phyloP scores from a whole-genome alignment of 306 rosid genomes.

The Echinosophora koreensis region DNA sequence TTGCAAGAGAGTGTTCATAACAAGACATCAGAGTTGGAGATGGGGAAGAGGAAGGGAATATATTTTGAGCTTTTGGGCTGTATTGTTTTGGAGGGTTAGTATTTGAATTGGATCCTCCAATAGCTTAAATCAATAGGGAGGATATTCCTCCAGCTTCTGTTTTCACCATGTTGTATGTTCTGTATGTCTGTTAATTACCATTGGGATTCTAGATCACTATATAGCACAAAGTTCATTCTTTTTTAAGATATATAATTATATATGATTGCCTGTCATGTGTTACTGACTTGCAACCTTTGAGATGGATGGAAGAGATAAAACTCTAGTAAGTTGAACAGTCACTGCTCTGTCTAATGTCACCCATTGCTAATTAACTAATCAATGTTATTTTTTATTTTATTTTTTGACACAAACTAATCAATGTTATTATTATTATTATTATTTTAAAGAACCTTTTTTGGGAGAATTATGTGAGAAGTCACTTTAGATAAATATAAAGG shows the following conservation, averaged over 20 bases:
- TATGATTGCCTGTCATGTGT: slow-evolving; percentile 28
- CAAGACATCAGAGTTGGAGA: slow-evolving; percentile 48
- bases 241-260: slow-evolving; percentile 50
- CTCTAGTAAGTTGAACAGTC: neutral
- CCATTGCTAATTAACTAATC: neutral
- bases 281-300: neutral
- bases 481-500: no score
- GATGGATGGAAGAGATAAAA: neutral
- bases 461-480: no score
- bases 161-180: slow-evolving; percentile 60
- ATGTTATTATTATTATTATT: no score
- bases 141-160: slow-evolving; percentile 55
- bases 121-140: slow-evolving; percentile 54
- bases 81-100: slow-evolving; percentile 50
- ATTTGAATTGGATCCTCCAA: slow-evolving; percentile 57
- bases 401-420: no score
- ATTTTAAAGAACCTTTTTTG: no score
- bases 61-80: slow-evolving; percentile 45
- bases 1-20: slow-evolving; percentile 53
- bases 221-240: slow-evolving; percentile 59
- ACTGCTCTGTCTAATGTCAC: neutral
- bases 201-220: slow-evolving; percentile 40
- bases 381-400: no score
- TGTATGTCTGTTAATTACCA: slow-evolving; percentile 39
- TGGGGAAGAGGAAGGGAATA: slow-evolving; percentile 48